Evolutionary conservation across 345 rosid genomes (phyloP).

Genomic region (Murraya koenigii): DNA sequence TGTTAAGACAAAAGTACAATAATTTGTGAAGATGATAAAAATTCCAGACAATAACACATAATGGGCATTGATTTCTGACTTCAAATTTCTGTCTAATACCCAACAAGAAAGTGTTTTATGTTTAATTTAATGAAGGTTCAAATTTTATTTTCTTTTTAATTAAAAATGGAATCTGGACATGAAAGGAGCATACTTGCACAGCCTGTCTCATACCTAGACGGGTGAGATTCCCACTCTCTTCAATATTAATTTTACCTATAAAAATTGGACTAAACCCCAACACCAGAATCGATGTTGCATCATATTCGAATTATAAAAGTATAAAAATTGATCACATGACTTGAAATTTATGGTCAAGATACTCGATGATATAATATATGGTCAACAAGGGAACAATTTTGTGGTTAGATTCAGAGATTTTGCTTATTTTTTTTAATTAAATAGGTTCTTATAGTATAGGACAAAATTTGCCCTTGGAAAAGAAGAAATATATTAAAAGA

Average conservation of each 20-base stretch:
- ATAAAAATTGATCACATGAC: slow-evolving; percentile 5
- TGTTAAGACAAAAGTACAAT: neutral
- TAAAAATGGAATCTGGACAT: slow-evolving; percentile 27
- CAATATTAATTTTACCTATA: slow-evolving; percentile 27
- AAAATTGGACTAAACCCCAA: slow-evolving; percentile 26
- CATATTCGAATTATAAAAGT: neutral
- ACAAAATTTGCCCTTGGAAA: slow-evolving; percentile 8
- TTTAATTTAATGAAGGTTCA: slow-evolving; percentile 13
- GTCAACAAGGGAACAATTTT: neutral
- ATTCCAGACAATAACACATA: slow-evolving; percentile 31
- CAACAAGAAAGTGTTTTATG: neutral
- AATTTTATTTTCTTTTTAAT: neutral
- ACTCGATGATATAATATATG: neutral
- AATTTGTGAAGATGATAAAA: neutral
- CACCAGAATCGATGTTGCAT: slow-evolving; percentile 39
- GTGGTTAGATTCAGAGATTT: neutral
- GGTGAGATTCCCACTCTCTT: slow-evolving; percentile 33
- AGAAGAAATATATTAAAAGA: neutral
- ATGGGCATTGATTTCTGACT: slow-evolving; percentile 10
- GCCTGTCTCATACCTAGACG: slow-evolving; percentile 20
- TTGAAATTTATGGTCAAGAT: neutral
- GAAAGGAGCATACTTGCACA: slow-evolving; percentile 20
- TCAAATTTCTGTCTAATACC: slow-evolving; percentile 6
- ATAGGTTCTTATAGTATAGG: neutral
- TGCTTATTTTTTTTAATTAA: neutral